A percentile compares a stretch with the other conserved stretches of the same genome.
Evolutionary conservation across 306 rosid species (phyloP).

Genomic region (Alnus rubra): DNA sequence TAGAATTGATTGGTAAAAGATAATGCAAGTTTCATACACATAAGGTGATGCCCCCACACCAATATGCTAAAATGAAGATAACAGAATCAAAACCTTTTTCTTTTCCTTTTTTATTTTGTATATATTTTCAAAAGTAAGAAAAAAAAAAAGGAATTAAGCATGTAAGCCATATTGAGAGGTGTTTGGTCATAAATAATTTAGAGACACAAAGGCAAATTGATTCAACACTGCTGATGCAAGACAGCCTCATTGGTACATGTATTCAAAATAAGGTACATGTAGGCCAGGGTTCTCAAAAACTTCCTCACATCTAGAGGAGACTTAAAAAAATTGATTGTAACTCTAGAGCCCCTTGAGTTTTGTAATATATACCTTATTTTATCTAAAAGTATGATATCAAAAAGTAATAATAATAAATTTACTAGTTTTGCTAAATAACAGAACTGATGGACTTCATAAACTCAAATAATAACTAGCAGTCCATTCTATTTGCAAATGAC

Average conservation of each 20-base stretch:
- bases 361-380: neutral
- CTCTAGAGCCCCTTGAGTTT: neutral
- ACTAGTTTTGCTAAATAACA: neutral
- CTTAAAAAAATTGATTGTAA: neutral
- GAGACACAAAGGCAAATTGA: neutral
- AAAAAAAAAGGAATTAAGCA: neutral
- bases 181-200: neutral
- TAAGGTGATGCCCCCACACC: neutral
- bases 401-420: neutral
- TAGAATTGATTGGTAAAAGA: neutral
- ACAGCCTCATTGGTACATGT: neutral
- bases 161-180: neutral
- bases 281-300: neutral
- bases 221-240: neutral
- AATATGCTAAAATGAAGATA: neutral
- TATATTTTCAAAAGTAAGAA: neutral
- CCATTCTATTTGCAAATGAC: neutral
- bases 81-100: neutral
- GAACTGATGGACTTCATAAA: neutral
- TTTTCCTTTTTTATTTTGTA: neutral
- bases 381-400: neutral
- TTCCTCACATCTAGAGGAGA: neutral
- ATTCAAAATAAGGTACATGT: neutral
- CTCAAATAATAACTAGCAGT: neutral
- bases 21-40: neutral